phyloP scores from a whole-genome alignment of 768 basidiomycete species.

The Phaeotremella fagi region DNA sequence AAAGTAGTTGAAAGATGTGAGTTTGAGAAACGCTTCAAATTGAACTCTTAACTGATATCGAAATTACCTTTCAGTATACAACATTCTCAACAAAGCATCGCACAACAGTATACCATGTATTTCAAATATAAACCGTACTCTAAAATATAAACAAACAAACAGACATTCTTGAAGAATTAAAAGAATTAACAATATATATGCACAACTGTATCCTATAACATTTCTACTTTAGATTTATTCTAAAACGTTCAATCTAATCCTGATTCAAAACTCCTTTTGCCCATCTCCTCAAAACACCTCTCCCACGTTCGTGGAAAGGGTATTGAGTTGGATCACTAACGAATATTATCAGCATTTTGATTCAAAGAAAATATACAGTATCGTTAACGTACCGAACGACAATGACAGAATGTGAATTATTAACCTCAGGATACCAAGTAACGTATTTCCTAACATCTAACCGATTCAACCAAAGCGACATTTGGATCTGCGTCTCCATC shows the following conservation, averaged over 20 bases:
- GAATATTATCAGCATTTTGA: background rate
- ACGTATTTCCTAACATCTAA: conserved; percentile 26
- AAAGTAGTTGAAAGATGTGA: no score
- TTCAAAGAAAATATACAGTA: background rate
- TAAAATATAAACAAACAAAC: no score
- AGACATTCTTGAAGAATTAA: no score
- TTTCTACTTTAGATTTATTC: background rate
- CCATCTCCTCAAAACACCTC: conserved; percentile 32
- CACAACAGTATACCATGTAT: no score
- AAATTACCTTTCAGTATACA: no score
- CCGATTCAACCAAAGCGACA: conserved; percentile 28
- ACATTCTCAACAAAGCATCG: no score
- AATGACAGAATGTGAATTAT: conserved; percentile 37
- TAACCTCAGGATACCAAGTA: conserved; percentile 37
- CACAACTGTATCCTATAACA: background rate
- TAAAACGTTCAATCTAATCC: background rate
- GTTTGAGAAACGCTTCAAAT: no score
- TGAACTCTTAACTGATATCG: no score
- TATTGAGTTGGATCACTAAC: conserved; percentile 30
- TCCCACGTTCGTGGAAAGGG: conserved; percentile 31
- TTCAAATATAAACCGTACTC: no score
- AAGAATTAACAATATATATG: no score
- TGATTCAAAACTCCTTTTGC: conserved; percentile 11
- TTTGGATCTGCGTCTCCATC: conserved; percentile 25
- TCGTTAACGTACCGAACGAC: conserved; percentile 31